These are phyloP conservation scores for Aspergillus tamarii DNA, from an alignment of 2,329 filamentous ascomycete species.

Conservation along the genomic window DNA sequence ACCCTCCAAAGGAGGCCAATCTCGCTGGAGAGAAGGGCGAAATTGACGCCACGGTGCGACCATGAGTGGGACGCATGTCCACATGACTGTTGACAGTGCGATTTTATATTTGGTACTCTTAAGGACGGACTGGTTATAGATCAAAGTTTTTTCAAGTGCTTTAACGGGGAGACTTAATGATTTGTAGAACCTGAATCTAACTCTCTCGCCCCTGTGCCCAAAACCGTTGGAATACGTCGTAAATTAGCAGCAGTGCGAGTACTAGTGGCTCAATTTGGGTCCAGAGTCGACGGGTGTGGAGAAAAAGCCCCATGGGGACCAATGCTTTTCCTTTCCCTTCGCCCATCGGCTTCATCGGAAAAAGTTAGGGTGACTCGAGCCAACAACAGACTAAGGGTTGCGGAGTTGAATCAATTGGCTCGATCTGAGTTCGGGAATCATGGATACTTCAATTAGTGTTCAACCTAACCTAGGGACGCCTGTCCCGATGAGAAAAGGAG, in stretches of 20 bases:
- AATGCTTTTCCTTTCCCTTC: background rate
- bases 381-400: background rate
- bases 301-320: background rate
- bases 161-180: background rate
- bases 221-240: background rate
- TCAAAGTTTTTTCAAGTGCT: background rate
- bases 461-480: background rate
- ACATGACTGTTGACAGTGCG: background rate
- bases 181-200: background rate
- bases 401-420: background rate
- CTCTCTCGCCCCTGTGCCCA: background rate
- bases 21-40: conserved; percentile 10
- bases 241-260: background rate
- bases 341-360: background rate
- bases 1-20: conserved; percentile 17
- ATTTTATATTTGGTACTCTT: background rate
- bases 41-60: conserved; percentile 3
- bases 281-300: background rate
- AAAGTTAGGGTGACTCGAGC: background rate
- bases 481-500: background rate
- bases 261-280: background rate
- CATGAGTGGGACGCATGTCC: background rate
- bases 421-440: background rate
- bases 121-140: background rate
- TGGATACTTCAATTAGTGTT: background rate